phyloP scores from a whole-genome alignment of 306 rosid species.

The Prunus armeniaca region DNA sequence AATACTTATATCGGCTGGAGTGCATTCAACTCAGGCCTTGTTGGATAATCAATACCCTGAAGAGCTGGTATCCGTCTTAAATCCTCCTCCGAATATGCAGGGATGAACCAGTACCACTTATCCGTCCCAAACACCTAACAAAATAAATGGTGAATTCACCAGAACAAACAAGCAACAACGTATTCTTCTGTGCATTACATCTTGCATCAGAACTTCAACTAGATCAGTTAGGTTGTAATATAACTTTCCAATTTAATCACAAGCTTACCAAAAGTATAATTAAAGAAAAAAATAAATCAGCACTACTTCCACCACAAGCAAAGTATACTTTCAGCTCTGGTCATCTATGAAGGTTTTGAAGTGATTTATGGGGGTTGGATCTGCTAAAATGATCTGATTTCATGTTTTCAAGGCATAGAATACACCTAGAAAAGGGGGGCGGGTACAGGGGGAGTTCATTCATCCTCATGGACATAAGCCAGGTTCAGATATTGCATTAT shows the following conservation, averaged over 20 bases:
- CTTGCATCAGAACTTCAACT: background rate
- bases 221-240: background rate
- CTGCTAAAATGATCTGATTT: background rate
- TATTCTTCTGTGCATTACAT: background rate
- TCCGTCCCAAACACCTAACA: slow-evolving; percentile 63
- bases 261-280: background rate
- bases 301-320: background rate
- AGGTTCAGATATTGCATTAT: background rate
- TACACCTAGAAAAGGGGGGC: background rate
- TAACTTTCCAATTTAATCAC: background rate
- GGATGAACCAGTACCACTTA: slow-evolving; percentile 66
- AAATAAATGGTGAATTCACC: slow-evolving; percentile 1
- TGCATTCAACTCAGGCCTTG: slow-evolving; percentile 35
- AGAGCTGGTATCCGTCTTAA: slow-evolving; percentile 51
- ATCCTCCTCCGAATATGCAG: slow-evolving; percentile 62
- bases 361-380: background rate
- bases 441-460: background rate
- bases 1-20: slow-evolving; percentile 43
- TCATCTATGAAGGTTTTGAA: background rate
- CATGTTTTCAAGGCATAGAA: background rate
- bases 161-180: background rate
- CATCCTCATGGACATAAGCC: background rate
- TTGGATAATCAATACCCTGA: slow-evolving; percentile 64
- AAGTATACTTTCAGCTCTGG: background rate
- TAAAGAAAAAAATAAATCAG: background rate